phyloP scores from a whole-genome alignment of 176 grass and related monocot genomes.

The Musa schizocarpa region DNA sequence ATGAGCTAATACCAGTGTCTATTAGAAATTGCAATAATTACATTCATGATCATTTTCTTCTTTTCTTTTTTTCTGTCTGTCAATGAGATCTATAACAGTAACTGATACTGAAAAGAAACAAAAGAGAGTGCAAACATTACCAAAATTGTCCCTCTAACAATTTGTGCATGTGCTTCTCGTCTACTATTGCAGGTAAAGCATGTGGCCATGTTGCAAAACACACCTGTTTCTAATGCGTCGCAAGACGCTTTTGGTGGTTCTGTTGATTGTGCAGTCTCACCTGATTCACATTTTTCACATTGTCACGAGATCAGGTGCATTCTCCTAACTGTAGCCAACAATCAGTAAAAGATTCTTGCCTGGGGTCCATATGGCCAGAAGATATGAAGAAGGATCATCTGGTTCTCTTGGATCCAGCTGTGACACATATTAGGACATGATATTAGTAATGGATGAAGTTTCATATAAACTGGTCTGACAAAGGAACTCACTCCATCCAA shows the following conservation, averaged over 20 bases:
- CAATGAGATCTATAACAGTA: not conserved
- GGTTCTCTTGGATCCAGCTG: slow-evolving; percentile 59
- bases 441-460: not conserved
- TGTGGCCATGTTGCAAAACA: slow-evolving; percentile 40
- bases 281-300: slow-evolving; percentile 30
- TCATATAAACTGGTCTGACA: not conserved
- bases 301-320: not conserved
- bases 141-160: slow-evolving; percentile 72
- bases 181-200: slow-evolving; percentile 62
- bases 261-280: slow-evolving; percentile 76
- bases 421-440: slow-evolving; percentile 14
- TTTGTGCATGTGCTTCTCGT: slow-evolving; percentile 55
- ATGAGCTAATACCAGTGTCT: not conserved
- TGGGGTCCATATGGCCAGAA: slow-evolving; percentile 79
- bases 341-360: slow-evolving; percentile 26
- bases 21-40: not conserved
- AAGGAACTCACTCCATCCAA: slow-evolving; percentile 51
- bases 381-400: slow-evolving; percentile 68
- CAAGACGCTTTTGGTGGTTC: slow-evolving; percentile 59
- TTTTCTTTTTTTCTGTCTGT: not conserved
- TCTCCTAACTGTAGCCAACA: not conserved
- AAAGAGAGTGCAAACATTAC: slow-evolving; percentile 18
- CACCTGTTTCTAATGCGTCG: slow-evolving; percentile 36
- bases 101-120: slow-evolving; percentile 8
- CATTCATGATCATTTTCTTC: not conserved